phyloP scores from a whole-genome alignment of 2,329 filamentous ascomycete species.

The Fusarium kyushuense region DNA sequence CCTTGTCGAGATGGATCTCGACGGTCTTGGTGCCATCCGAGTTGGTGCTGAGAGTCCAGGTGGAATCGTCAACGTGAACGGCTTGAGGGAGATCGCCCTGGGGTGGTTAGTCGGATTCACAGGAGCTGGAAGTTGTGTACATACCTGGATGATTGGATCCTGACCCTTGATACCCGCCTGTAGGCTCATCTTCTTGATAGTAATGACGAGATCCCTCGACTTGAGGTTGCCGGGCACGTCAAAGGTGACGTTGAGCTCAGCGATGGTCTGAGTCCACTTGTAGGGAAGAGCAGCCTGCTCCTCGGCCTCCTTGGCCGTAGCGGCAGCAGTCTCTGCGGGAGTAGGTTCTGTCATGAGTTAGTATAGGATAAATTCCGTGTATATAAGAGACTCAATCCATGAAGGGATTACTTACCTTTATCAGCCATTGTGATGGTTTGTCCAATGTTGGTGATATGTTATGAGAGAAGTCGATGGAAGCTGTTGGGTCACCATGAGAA shows the following conservation, averaged over 20 bases:
- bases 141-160: constrained; percentile 82
- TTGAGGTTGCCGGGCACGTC: constrained; percentile 85
- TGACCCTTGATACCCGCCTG: constrained; percentile 89
- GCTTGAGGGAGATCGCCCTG: constrained; percentile 88
- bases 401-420: constrained; percentile 41
- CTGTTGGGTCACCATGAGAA: constrained; percentile 41
- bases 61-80: constrained; percentile 86
- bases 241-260: constrained; percentile 84
- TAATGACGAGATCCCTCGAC: constrained; percentile 83
- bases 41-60: constrained; percentile 87
- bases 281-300: constrained; percentile 95
- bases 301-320: constrained; percentile 78
- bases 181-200: constrained; percentile 82
- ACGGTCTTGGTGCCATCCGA: constrained; percentile 75
- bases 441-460: constrained; percentile 11
- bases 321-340: constrained; percentile 68
- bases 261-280: constrained; percentile 96
- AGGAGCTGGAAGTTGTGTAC: constrained; percentile 39
- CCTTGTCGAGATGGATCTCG: constrained; percentile 91
- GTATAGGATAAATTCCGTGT: not conserved
- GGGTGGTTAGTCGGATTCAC: not conserved
- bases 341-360: constrained; percentile 59
- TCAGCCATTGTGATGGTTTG: constrained; percentile 55
- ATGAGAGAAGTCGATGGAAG: constrained; percentile 39
- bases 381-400: not conserved